Evolutionary conservation across 768 basidiomycete species (phyloP).

Genomic region (Trametes cubensis): DNA sequence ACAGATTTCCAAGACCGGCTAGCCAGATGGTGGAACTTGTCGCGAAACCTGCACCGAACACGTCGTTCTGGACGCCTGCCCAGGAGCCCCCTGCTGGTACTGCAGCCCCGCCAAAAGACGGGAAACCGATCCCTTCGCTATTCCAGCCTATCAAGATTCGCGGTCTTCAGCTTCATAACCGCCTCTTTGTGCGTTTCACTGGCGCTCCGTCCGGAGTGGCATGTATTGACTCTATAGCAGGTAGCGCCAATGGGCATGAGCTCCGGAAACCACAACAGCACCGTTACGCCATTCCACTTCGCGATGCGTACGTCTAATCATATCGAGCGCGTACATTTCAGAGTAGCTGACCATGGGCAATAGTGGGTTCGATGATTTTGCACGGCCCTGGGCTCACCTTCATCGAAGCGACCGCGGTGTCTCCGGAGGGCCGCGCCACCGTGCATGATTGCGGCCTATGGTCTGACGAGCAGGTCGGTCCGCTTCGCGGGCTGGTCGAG

Average conservation of each 20-base stretch:
- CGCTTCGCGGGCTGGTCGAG: constrained; percentile 55
- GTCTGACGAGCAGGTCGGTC: constrained; percentile 55
- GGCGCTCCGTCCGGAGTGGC: constrained; percentile 9
- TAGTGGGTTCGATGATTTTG: constrained; percentile 53
- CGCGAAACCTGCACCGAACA: constrained; percentile 38
- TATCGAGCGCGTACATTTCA: no score
- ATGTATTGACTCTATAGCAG: constrained; percentile 23
- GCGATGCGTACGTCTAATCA: constrained; percentile 40
- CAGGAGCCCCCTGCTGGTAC: constrained; percentile 48
- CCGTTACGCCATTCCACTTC: constrained; percentile 55
- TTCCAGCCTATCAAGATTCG: background rate
- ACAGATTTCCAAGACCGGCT: no score
- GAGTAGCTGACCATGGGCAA: background rate
- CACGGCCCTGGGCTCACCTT: constrained; percentile 58
- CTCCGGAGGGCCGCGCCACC: constrained; percentile 58
- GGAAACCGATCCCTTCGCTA: constrained; percentile 38
- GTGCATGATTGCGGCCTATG: constrained; percentile 63
- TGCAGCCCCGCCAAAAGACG: constrained; percentile 36
- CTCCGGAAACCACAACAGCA: constrained; percentile 53
- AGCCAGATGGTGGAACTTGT: background rate
- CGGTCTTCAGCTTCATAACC: constrained; percentile 33
- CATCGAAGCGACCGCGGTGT: constrained; percentile 66
- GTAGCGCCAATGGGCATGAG: constrained; percentile 63
- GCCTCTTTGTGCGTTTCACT: background rate
- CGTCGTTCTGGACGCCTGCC: constrained; percentile 49